Base-by-base conservation (phyloP, 805 yeast genomes). In the Kregervanrija fluxuum region DNA sequence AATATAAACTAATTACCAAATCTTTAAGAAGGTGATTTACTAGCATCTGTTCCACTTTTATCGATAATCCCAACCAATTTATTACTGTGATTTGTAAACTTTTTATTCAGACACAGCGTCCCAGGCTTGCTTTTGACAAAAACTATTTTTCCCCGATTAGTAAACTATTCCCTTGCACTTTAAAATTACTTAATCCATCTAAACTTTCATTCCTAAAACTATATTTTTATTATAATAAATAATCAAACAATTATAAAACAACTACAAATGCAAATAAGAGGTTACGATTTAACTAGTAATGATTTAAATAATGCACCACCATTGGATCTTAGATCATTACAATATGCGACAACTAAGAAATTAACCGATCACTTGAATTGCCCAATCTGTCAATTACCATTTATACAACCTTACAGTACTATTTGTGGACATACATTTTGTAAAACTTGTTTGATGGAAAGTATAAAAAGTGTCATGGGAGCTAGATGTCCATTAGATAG, bases 381-480 rank as follows among this genome's bases (percentile, higher is more conserved):
- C 51, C 86, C 88, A 3, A 76, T 82, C n/a, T 82, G 89, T 59
- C 80, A 77, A 48, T 72, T 73, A 35, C 84, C 85, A 5, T 75
- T 82, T 49, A 68, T 78, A 8, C 68, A 69, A 33, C 88, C 89
- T 1, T 65, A 72, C 49, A 74, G 81, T 5, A 82, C 88, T 1
- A 58, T 68, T 1, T 82, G 89, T 61, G 84, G 85, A 1, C 88
- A 82, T 55, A 78, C 84, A 0, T 82, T 81, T 52, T 82, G 89
- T 59, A 66, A 67, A 44, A 66, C 62, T 10, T 81, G 88, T 54
- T 64, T 81, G 4, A 52, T 57, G 42, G 78, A 73, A 50, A 68
- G 75, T 38, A 57, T 75, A 22, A 68, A 62, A 43, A 55, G 67
- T 15, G 56, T 59, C 43, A 53, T 69, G 38, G 71, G 57, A 37